Conservation (phyloP, 2,329 filamentous ascomycete genomes). For the Aspergillus chevalieri region DNA sequence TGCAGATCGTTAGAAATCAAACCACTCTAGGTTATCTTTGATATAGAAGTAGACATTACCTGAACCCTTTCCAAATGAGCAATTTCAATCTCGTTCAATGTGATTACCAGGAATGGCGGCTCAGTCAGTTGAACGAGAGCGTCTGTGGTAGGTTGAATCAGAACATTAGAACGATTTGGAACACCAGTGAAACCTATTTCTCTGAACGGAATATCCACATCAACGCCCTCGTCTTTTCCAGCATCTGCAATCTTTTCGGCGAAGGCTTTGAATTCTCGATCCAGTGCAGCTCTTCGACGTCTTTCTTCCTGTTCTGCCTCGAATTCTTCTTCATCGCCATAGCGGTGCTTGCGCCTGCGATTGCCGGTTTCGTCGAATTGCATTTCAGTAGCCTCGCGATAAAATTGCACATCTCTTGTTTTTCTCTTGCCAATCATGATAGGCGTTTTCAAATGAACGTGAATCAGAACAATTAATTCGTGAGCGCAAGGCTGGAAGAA, state of each 20-base stretch:
- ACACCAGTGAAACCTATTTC: conserved; percentile 97
- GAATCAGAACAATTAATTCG: conserved; percentile 95
- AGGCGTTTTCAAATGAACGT: conserved; percentile 94
- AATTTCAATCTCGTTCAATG: conserved; percentile 90
- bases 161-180: conserved; percentile 88
- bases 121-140: conserved; percentile 95
- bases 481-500: conserved; percentile 98
- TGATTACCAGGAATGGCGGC: conserved; percentile 92
- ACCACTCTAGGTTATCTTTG: neutral
- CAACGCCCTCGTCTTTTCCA: conserved; percentile 80
- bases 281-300: conserved; percentile 79
- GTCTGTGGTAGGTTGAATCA: conserved; percentile 93
- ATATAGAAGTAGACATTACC: conserved; percentile 23
- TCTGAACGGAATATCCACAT: conserved; percentile 93
- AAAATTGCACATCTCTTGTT: conserved; percentile 98
- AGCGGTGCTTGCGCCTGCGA: conserved; percentile 93
- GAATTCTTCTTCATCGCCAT: conserved; percentile 97
- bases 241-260: conserved; percentile 97
- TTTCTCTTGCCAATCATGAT: conserved; percentile 99
- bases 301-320: conserved; percentile 97
- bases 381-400: conserved; percentile 94
- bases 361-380: conserved; percentile 99
- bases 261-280: conserved; percentile 92
- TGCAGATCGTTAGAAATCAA: conserved; percentile 37
- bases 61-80: conserved; percentile 92